These are phyloP conservation scores for Staphylotrichum longicolle DNA, from an alignment of 495 filamentous ascomycete species.

Conservation along the genomic window DNA sequence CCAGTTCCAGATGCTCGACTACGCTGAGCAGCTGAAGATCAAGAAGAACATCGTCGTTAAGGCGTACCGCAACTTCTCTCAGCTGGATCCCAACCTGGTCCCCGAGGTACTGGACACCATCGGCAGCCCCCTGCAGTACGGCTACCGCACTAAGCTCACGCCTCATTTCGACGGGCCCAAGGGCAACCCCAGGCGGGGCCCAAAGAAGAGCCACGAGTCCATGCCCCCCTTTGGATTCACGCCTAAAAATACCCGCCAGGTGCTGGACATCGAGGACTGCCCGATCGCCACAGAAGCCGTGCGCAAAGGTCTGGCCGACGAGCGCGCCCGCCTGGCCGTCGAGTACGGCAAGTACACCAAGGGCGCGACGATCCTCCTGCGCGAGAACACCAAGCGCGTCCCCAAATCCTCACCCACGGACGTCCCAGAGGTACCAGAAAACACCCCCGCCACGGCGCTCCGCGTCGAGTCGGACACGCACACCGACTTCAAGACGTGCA, in stretches of 20 bases:
- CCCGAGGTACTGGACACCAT: conserved; percentile 81
- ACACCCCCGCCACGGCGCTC: conserved; percentile 27
- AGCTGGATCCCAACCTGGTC: conserved; percentile 69
- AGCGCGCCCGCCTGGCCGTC: conserved; percentile 65
- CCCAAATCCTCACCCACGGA: conserved; percentile 46
- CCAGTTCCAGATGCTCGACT: conserved; percentile 96
- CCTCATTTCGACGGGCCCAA: conserved; percentile 84
- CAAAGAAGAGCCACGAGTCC: conserved; percentile 45
- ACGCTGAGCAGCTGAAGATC: conserved; percentile 76
- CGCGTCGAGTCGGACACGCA: conserved; percentile 46
- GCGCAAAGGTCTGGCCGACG: conserved; percentile 66
- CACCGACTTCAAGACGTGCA: conserved; percentile 76
- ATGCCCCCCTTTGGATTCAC: conserved; percentile 90
- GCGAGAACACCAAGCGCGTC: conserved; percentile 76
- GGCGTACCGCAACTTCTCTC: conserved; percentile 87
- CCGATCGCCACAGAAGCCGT: conserved; percentile 89
- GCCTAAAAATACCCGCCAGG: conserved; percentile 65
- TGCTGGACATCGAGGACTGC: conserved; percentile 95
- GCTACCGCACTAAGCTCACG: conserved; percentile 93
- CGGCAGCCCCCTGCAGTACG: conserved; percentile 83
- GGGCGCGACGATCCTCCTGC: conserved; percentile 84
- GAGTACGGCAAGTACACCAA: conserved; percentile 70
- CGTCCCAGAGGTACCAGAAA: conserved; percentile 12
- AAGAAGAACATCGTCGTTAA: conserved; percentile 87
- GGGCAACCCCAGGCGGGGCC: conserved; percentile 38